A percentile compares a stretch with the other conserved stretches of the same genome.
phyloP scores from a whole-genome alignment of 495 filamentous ascomycete genomes.

The Penicillium canariense region DNA sequence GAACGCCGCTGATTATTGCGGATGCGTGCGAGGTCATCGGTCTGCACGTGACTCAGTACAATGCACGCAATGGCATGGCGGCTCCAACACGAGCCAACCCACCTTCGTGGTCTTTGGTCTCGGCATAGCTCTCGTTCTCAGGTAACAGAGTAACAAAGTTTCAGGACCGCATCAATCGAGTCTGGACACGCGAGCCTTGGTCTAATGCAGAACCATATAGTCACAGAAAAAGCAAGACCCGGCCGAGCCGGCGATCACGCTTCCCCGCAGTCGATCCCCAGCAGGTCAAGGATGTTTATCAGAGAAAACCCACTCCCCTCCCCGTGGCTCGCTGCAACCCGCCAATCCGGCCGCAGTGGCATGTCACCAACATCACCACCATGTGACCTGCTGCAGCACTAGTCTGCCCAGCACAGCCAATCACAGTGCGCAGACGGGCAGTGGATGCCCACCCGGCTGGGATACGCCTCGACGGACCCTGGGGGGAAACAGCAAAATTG shows the following conservation, averaged over 20 bases:
- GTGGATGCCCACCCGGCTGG: not conserved
- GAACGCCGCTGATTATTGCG: not conserved
- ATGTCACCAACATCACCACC: not conserved
- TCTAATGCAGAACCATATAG: not conserved
- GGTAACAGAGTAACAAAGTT: not conserved
- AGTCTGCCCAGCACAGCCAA: not conserved
- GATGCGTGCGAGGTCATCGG: not conserved
- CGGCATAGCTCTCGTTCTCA: not conserved
- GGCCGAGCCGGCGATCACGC: not conserved
- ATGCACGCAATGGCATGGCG: not conserved
- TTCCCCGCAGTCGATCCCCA: not conserved
- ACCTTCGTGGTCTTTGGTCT: not conserved
- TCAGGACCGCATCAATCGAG: not conserved
- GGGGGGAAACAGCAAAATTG: no score
- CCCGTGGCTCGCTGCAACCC: not conserved
- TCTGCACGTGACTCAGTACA: not conserved
- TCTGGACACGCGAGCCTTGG: not conserved
- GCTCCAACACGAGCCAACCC: not conserved
- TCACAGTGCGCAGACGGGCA: not conserved
- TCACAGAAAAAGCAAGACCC: not conserved
- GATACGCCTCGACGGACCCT: not conserved
- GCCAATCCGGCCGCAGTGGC: not conserved
- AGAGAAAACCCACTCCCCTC: not conserved
- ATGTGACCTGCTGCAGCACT: conserved; percentile 5
- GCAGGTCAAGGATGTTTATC: not conserved